Evolutionary conservation across 495 filamentous ascomycete species (phyloP), one percentile per base, ranked within the genome.

Genomic region (Talaromyces wortmannii): DNA sequence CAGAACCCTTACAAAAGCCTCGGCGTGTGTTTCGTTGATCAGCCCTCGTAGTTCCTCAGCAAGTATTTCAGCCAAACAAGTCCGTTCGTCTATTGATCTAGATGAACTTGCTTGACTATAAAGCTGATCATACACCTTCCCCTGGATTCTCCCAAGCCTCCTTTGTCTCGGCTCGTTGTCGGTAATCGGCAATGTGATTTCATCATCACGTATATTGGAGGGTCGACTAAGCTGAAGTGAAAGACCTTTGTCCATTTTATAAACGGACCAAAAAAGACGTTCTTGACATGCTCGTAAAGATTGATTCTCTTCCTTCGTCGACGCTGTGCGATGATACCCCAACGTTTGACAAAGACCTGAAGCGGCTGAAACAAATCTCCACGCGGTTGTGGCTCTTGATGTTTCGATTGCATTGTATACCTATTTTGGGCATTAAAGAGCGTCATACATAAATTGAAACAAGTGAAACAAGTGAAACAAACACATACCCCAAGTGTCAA

Each of bases 201-300:
- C 85, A 63, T 77, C 83, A 61, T 87, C 82, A 29, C 82, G 82
- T 29, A 87, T 76, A 4, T 72, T 67, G 0, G 81, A 78, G 0
- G 83, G 77, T 4, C 83, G 80, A 2, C 85, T 84, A 7, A 86
- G 68, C 8, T 84, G 78, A 18, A 89, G 66, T 0, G 84, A 79
- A 31, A 87, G 65, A 10, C 73, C 74, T 55, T 80, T 83, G 55
- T 86, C 76, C 6, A 84, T 62, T 16, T 77, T 74, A 59, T 87
- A 87, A 3, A 78, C 64, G 15, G 79, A 73, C 84, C 84, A 89
- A 61, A 89, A 89, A 5, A 84, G 56, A 30, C 45, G 48, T 8
- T 67, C 60, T 31, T 68, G 70, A 31, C 70, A 53, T 6, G 72
- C 65, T 36, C 67, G 69, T 31, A 70, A 63, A 23, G 62, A 48